Percentiles rank a stretch among this genome's conserved stretches.
phyloP scores from a whole-genome alignment of 2,329 filamentous ascomycete species.

The Cladosporium sphaerospermum region DNA sequence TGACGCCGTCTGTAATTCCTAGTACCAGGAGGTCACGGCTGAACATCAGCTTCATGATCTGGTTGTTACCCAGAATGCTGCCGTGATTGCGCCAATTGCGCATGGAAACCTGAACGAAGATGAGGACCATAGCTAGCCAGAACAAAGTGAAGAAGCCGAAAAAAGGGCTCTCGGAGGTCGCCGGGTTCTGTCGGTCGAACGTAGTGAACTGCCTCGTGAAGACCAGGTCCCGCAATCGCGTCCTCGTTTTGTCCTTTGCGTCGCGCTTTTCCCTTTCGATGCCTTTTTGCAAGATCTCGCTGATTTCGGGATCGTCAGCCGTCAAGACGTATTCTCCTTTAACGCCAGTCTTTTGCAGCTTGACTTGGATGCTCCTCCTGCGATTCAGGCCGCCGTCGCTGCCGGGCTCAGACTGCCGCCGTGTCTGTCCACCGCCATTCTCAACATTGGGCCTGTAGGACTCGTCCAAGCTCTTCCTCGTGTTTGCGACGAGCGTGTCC shows the following conservation, averaged over 20 bases:
- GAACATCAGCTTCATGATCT: conserved; percentile 66
- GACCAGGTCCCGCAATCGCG: conserved; percentile 51
- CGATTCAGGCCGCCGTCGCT: conserved; percentile 14
- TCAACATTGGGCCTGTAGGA: conserved; percentile 13
- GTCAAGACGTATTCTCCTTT: conserved; percentile 45
- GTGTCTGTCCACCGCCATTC: not conserved
- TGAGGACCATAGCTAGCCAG: conserved; percentile 63
- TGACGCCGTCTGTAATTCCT: conserved; percentile 59
- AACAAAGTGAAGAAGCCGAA: conserved; percentile 76
- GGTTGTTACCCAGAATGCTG: conserved; percentile 61
- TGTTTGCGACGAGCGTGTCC: conserved; percentile 32
- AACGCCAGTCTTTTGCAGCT: conserved; percentile 40
- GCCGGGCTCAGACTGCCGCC: conserved; percentile 4
- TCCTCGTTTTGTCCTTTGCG: conserved; percentile 29
- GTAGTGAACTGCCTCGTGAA: conserved; percentile 69
- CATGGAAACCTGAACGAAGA: conserved; percentile 60
- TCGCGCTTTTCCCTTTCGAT: conserved; percentile 38
- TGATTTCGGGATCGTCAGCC: conserved; percentile 45
- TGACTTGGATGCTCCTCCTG: conserved; percentile 41
- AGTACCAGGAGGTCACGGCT: conserved; percentile 46
- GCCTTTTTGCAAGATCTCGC: conserved; percentile 39
- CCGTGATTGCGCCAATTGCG: conserved; percentile 65
- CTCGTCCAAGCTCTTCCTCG: conserved; percentile 25
- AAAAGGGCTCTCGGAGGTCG: conserved; percentile 61
- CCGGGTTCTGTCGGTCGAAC: conserved; percentile 66